Evolutionary conservation across 805 yeast species (phyloP).

Genomic region (Candida ulmi): DNA sequence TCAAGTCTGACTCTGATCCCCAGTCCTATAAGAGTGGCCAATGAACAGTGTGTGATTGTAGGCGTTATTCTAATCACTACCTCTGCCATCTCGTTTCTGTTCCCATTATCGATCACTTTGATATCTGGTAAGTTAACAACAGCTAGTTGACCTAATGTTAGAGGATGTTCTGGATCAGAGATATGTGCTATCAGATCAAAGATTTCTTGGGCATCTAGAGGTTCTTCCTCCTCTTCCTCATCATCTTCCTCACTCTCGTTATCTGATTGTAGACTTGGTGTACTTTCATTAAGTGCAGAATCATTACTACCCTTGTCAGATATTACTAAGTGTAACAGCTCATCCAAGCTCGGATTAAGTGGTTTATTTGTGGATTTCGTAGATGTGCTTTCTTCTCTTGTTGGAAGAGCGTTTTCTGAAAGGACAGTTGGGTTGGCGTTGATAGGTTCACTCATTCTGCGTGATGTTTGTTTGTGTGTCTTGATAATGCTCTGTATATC

Average conservation of each 20-base stretch:
- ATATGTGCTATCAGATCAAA: conserved; percentile 80
- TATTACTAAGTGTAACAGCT: conserved; percentile 7
- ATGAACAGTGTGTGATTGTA: conserved; percentile 94
- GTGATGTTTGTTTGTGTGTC: conserved; percentile 39
- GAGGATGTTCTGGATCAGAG: conserved; percentile 97
- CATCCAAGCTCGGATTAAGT: conserved; percentile 16
- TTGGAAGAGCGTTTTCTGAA: conserved; percentile 73
- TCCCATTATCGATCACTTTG: conserved; percentile 53
- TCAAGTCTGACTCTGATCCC: conserved; percentile 92
- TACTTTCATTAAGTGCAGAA: neutral
- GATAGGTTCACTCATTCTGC: conserved; percentile 67
- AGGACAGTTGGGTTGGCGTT: conserved; percentile 89
- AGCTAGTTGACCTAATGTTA: conserved; percentile 88
- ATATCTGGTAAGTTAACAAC: conserved; percentile 87
- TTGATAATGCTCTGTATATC: neutral
- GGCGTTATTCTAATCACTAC: conserved; percentile 87
- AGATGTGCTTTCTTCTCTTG: conserved; percentile 34
- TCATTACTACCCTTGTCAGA: neutral
- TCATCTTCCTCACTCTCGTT: conserved; percentile 24
- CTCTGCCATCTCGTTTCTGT: conserved; percentile 54
- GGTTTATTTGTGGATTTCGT: conserved; percentile 7
- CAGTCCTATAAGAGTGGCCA: conserved; percentile 92
- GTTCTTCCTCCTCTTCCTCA: conserved; percentile 46
- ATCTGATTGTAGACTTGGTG: conserved; percentile 12
- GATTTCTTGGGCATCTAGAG: conserved; percentile 84